A percentile compares a stretch with the other conserved stretches of the same genome.
Conservation (phyloP, 2,329 filamentous ascomycete species). For the Neopestalotiopsis sp. region DNA sequence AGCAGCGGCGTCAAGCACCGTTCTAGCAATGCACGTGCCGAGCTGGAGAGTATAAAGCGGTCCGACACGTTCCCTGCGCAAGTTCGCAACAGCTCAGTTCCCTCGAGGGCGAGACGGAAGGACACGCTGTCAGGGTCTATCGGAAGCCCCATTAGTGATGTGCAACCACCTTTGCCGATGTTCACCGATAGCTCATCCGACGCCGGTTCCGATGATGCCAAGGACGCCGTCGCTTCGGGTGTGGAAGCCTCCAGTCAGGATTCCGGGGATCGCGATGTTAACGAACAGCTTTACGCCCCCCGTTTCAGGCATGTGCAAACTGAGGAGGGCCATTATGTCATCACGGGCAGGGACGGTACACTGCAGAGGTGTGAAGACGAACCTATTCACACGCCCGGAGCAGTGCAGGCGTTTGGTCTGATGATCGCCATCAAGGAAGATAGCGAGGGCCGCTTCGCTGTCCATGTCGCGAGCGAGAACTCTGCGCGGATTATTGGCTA, state of each 20-base stretch:
- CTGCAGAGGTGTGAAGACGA: conserved; percentile 88
- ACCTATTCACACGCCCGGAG: conserved; percentile 85
- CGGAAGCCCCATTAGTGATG: conserved; percentile 21
- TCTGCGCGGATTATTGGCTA: conserved; percentile 77
- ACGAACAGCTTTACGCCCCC: conserved; percentile 63
- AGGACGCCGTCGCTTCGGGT: conserved; percentile 21
- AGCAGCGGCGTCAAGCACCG: conserved; percentile 38
- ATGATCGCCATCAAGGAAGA: conserved; percentile 77
- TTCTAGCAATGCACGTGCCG: conserved; percentile 33
- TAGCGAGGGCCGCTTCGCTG: conserved; percentile 67
- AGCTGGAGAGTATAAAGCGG: conserved; percentile 23
- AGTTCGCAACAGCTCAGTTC: conserved; percentile 9
- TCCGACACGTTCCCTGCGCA: conserved; percentile 23
- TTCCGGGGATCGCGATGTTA: conserved; percentile 22
- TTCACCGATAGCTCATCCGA: conserved; percentile 32
- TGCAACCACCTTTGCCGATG: conserved; percentile 23
- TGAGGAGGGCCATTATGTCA: conserved; percentile 79
- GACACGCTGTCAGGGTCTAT: conserved; percentile 22
- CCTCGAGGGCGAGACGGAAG: conserved; percentile 19
- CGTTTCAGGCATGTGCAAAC: conserved; percentile 82
- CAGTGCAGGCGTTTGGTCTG: conserved; percentile 79
- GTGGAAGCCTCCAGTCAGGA: conserved; percentile 21
- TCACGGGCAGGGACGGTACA: conserved; percentile 76
- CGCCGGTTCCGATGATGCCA: conserved; percentile 25
- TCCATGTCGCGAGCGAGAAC: conserved; percentile 83